phyloP scores from a whole-genome alignment of 306 rosid species.

The Malus orientalis region DNA sequence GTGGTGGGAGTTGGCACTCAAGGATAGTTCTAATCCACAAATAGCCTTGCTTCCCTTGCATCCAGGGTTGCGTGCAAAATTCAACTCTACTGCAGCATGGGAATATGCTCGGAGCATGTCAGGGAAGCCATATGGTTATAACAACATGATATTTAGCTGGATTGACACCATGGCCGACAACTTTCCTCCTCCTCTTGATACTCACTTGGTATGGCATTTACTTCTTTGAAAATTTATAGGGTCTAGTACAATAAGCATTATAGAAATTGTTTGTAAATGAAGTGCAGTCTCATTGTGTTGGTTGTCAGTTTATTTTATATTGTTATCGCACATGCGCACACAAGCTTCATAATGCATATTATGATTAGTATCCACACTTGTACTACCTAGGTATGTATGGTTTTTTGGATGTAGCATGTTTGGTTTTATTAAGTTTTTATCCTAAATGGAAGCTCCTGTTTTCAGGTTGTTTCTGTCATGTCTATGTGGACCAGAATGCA shows the following conservation, averaged over 20 bases:
- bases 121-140: slow-evolving; percentile 98
- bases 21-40: slow-evolving; percentile 87
- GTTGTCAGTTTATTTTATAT: neutral
- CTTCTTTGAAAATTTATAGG: neutral
- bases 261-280: slow-evolving; percentile 12
- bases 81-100: slow-evolving; percentile 91
- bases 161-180: slow-evolving; percentile 91
- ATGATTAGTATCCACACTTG: neutral
- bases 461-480: slow-evolving; percentile 98
- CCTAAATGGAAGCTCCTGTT: slow-evolving; percentile 14
- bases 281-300: neutral
- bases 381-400: neutral
- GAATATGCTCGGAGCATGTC: slow-evolving; percentile 88
- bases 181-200: slow-evolving; percentile 99
- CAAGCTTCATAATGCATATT: neutral
- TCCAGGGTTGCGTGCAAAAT: slow-evolving; percentile 63
- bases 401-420: neutral
- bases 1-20: slow-evolving; percentile 87
- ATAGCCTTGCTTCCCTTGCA: slow-evolving; percentile 93
- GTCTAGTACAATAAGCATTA: neutral
- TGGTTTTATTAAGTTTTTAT: neutral
- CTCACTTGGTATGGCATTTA: slow-evolving; percentile 71
- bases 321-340: neutral
- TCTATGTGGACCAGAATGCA: slow-evolving; percentile 97
- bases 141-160: slow-evolving; percentile 99